phyloP scores from a whole-genome alignment of 106 monocot species.

The Dendrobium officinale region DNA sequence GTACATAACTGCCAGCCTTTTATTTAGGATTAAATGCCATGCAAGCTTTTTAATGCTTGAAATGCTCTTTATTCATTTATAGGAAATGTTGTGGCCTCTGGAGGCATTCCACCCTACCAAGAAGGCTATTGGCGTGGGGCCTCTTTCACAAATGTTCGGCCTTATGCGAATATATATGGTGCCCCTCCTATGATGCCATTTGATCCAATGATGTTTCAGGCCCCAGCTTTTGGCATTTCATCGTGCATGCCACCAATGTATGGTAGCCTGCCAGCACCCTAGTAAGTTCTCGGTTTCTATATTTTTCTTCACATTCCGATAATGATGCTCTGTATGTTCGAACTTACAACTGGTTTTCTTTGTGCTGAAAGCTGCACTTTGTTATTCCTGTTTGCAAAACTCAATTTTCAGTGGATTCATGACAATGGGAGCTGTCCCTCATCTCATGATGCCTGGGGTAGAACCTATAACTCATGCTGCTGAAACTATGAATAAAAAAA shows the following conservation, averaged over 20 bases:
- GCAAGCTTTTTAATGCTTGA: background rate
- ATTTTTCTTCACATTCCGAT: background rate
- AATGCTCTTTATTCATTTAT: slow-evolving; percentile 1
- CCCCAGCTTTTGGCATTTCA: background rate
- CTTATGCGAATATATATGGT: slow-evolving; percentile 7
- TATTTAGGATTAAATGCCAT: background rate
- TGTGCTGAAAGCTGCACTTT: background rate
- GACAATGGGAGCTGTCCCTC: slow-evolving; percentile 2
- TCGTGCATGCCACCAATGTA: slow-evolving; percentile 4
- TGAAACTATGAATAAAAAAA: background rate
- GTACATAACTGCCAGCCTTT: background rate
- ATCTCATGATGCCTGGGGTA: background rate
- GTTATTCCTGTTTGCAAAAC: background rate
- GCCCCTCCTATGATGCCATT: background rate
- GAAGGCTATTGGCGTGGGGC: slow-evolving; percentile 9
- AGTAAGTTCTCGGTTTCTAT: background rate
- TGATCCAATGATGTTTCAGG: slow-evolving; percentile 5
- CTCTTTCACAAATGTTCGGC: background rate
- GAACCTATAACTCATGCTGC: background rate
- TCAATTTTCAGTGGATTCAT: slow-evolving; percentile 7
- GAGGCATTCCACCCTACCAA: background rate
- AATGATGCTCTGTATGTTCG: background rate
- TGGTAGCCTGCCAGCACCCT: background rate
- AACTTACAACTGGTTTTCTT: background rate
- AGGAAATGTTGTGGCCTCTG: background rate